Conservation (phyloP, 2,329 filamentous ascomycete species). For the Colletotrichum incanum region DNA sequence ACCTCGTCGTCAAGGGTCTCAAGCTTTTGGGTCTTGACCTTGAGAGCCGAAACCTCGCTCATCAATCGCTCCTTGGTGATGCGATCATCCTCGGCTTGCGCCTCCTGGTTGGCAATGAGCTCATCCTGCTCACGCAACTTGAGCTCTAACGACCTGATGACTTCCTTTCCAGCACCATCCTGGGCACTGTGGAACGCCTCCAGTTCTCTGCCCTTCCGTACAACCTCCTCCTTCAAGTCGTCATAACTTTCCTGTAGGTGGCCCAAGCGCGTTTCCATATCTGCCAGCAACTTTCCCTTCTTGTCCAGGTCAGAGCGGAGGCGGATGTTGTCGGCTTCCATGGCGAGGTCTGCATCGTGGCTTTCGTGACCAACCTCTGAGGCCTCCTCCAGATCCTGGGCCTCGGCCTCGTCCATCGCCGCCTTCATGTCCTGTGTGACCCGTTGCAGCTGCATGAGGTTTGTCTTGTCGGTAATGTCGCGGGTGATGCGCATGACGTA, state of each 20-base stretch:
- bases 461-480: constrained; percentile 54
- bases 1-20: constrained; percentile 72
- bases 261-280: constrained; percentile 73
- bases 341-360: constrained; percentile 69
- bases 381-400: constrained; percentile 54
- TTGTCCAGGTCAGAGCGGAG: constrained; percentile 67
- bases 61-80: constrained; percentile 62
- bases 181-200: constrained; percentile 65
- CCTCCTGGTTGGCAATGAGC: constrained; percentile 80
- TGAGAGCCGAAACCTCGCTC: constrained; percentile 65
- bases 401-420: constrained; percentile 52
- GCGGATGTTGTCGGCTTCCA: constrained; percentile 69
- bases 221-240: constrained; percentile 75
- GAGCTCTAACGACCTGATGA: constrained; percentile 68
- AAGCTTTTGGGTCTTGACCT: constrained; percentile 62
- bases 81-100: constrained; percentile 71
- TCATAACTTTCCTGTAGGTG: constrained; percentile 75
- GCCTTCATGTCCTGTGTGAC: constrained; percentile 61
- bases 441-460: constrained; percentile 63
- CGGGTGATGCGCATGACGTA: constrained; percentile 64
- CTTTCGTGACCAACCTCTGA: constrained; percentile 59
- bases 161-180: constrained; percentile 67
- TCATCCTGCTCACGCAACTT: constrained; percentile 78
- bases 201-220: constrained; percentile 69
- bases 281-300: constrained; percentile 70